Evolutionary conservation across 1,284 basidiomycete species (phyloP), one percentile per base, ranked within the genome.

Genomic region (Marasmius tenuissimus): DNA sequence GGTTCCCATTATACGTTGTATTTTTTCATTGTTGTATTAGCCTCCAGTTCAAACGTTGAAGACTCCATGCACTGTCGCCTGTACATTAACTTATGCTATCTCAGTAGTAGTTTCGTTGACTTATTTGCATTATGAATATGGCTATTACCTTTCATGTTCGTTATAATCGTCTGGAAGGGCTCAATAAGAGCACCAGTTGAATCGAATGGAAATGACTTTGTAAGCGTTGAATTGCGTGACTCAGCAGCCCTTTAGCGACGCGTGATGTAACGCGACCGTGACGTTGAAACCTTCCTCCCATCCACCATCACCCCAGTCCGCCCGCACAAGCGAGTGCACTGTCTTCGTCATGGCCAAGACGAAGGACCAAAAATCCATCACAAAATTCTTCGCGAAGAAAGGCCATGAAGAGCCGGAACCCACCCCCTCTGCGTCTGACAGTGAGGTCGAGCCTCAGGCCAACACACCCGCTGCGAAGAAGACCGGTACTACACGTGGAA

Each of bases 331-430:
- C 52, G 38, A 18, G 10, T 35, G 20, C 37, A n/a, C 35, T 38
- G 12, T 37, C 33, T 35, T 52, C 50, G 27, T 5, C 65, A 88
- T 88, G 86, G 73, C 71, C 59, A 66, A 48, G 50, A 61, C 71
- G 47, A 61, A 81, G 63, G 77, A 76, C 27, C 88, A 90, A 68
- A 81, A 81, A 60, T 74, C 83, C 2, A 77, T 91, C 20, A 77
- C 76, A 0, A 77, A 81, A 1, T 91, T 88, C 69, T 87, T 89
- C 66, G 22, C 27, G 8, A 58, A 58, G 57, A 48, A 58, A 34
- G 42, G 35, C n/a, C 6, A 49, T 27, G 55, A 45, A n/a, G 9
- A 42, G 16, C 8, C 39, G 16, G 55, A 57, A n/a, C 22, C 39
- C 12, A 35, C 57, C 12, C 2, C 22, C 12, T 35, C 27, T 4